Base-by-base conservation (phyloP, 1,284 basidiomycete species). In the Ustilago hordei region DNA sequence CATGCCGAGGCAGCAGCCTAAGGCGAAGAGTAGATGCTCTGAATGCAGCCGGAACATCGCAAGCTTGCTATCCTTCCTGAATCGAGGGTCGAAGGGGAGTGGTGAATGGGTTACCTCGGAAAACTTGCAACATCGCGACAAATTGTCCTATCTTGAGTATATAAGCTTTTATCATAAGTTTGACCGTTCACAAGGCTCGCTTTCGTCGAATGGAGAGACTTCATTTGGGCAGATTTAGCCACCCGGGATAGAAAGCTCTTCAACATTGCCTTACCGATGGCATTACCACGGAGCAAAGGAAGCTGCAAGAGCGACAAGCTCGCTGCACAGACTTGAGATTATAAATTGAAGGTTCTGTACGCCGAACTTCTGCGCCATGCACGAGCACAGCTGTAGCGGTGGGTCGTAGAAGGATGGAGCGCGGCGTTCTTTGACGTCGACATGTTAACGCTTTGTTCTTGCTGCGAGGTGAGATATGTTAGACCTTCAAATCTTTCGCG, bases 1-100 rank as follows among this genome's bases (percentile, higher is more conserved):
- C 32, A 57, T 32, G 3, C 50, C 55, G 1, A 58, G 6, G 32
- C 23, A 59, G 53, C 28, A 70, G 45, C 67, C 61, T 12, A 64
- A 8, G 32, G 23, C 32, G 39, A 64, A 55, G 2, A 64, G 23
- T 2, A 60, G 52, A n/a, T 32, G 43, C 11, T 39, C 35, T 1
- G 31, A 31, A 8, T 32, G 12, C 17, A 35, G 34, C 1, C 2
- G n/a, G 9, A 11, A 12, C 57, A 65, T 59, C 23, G 23, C 23
- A 23, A 23, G 23, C 23, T 23, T 23, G 23, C 23, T 23, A 23
- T 2, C 23, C 23, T 23, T 23, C 23, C 23, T 23, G 23, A 23
- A 23, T 23, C 23, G 23, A 23, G 23, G 23, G 23, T 23, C 23
- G 23, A 23, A 23, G 23, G 23, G 23, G 23, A 23, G 23, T 23